Evolutionary conservation across 2,329 filamentous ascomycete genomes (phyloP), one percentile per base, ranked within the genome.

Genomic region (Dactylellina cionopaga): DNA sequence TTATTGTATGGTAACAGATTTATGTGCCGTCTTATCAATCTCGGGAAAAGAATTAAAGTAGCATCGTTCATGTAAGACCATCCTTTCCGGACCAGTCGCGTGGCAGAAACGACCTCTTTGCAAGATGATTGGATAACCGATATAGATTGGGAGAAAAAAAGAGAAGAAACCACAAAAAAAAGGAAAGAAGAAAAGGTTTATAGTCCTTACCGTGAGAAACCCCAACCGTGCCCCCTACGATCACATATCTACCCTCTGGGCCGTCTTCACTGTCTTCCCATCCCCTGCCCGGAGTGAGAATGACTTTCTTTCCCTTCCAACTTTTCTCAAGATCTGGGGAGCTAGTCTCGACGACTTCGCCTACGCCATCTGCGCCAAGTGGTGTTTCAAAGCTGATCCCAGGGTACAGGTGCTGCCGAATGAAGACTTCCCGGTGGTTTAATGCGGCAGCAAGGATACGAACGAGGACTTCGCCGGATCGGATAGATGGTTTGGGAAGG

Each of bases 381-480:
- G 94, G 92, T 19, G 72, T 68, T 70, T 86, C 85, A 80, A 96
- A 96, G 10, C 90, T 89, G 58, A 92, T 90, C 76, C 87, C 90
- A 0, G 94, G 94, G 83, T 98, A 98, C 39, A 96, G 87, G 78
- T 93, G 90, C 80, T 95, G 92, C 60, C 94, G 91, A 81, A 96
- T 90, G 83, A 97, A 98, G 76, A 96, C 87, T 80, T 98, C 95
- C 77, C 93, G 90, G 83, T 98, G 95, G 83, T 98, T 98, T 54
- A 98, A 88, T 11, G 94, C 90, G 0, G 89, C 91, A 55, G 92
- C 91, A 33, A 86, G 85, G 78, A 98, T 83, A 77, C 87, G 88
- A 74, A 98, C 83, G 5, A 96, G 84, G 75, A 96, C 83, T 80
- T 97, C 85, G 74, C 84, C 84, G 13, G 86, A 85, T 24, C 86